Evolutionary conservation across 2,329 filamentous ascomycete genomes (phyloP), one percentile per base, ranked within the genome.

Genomic region (Cadophora luteo-olivacea): DNA sequence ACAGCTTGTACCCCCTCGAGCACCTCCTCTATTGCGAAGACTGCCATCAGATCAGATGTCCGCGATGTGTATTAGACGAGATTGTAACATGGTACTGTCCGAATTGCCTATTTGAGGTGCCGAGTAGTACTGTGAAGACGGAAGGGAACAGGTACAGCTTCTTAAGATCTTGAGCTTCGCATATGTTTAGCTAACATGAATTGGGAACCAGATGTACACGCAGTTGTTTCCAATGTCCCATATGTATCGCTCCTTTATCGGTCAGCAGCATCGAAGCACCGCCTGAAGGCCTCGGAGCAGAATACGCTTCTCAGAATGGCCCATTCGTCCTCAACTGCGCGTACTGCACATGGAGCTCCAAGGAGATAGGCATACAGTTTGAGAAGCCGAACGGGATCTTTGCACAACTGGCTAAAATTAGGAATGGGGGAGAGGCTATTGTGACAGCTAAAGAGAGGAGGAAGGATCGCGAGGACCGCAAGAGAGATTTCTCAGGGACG

Each of bases 1-100:
- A 93, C 84, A 94, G 93, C 73, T 85, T 99, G 38, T 97, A 95
- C 77, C 95, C 96, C 0, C 89, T 97, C 55, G 95, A 98, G 77
- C 91, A 97, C 78, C 87, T 99, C 32, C 86, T 98, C 51, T 99
- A 97, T 83, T 99, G 96, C 83, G 95, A 97, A 78, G 96, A 98
- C 79, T 99, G 96, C 80, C 93, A 97, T 78, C 92, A 97, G 80
- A 97, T 98, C 70, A 92, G 96, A 74, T 99, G 96, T 78, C 92
- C 93, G 6, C 86, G 94, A 81, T 99, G 96, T 77, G 92, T 97
- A 65, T 88, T 91, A 60, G 96, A 99, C 78, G 96, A 99, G 81
- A 94, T 97, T 66, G 90, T 97, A 60, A 96, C 93, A 65, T 97
- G 94, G 85, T 99, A 93, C 81, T 99, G 96, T 77, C 96, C 96